Evolutionary conservation across 78 protist species (phyloP).

Genomic region (Dictyostelium capitatum): DNA sequence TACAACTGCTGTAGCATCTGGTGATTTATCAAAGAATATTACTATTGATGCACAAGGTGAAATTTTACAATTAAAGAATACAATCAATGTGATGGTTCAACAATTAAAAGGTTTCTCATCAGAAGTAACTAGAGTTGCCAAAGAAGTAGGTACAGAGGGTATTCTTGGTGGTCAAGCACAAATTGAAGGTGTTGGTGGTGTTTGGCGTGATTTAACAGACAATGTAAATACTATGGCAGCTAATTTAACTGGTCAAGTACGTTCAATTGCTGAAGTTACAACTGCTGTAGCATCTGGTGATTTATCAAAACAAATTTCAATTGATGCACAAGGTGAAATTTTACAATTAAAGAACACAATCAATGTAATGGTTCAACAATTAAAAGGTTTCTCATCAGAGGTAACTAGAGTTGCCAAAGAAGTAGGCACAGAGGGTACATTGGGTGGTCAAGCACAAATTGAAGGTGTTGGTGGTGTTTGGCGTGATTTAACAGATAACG

Average conservation of each 20-base stretch:
- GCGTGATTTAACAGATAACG: conserved; percentile 63
- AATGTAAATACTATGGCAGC: conserved; percentile 80
- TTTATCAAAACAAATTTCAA: conserved; percentile 57
- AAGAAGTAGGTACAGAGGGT: conserved; percentile 81
- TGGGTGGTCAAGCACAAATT: conserved; percentile 73
- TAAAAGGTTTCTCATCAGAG: conserved; percentile 59
- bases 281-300: conserved; percentile 74
- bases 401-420: conserved; percentile 75
- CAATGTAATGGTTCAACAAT: conserved; percentile 79
- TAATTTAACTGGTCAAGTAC: conserved; percentile 62
- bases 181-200: conserved; percentile 72
- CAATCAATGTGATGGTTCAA: conserved; percentile 68
- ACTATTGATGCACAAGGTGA: conserved; percentile 61
- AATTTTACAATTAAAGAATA: conserved; percentile 60
- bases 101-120: conserved; percentile 40
- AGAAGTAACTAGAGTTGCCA: conserved; percentile 52
- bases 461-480: conserved; percentile 52
- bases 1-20: conserved; percentile 62
- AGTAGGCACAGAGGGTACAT: conserved; percentile 73
- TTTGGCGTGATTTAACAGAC: conserved; percentile 68
- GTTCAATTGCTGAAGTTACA: conserved; percentile 64
- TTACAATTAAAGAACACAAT: conserved; percentile 50
- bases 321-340: conserved; percentile 70
- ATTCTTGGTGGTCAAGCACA: conserved; percentile 70
- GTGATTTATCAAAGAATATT: conserved; percentile 65